phyloP scores from a whole-genome alignment of 2,329 filamentous ascomycete species.

The Calonectria crousiana region DNA sequence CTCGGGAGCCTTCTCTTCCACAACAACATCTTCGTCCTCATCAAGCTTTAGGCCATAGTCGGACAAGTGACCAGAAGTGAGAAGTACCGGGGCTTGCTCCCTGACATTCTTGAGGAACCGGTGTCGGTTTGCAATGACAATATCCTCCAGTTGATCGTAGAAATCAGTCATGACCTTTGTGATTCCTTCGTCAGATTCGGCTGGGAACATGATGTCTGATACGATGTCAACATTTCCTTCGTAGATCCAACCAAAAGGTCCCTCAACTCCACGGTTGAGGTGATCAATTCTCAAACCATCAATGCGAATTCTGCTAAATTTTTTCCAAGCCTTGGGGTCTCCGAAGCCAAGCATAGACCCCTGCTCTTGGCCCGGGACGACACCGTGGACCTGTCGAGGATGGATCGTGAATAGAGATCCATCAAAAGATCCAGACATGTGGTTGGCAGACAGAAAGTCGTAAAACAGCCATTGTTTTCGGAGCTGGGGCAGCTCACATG shows the following conservation, averaged over 20 bases:
- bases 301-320: conserved; percentile 91
- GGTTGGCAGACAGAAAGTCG: conserved; percentile 94
- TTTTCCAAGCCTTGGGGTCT: conserved; percentile 87
- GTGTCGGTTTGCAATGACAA: conserved; percentile 83
- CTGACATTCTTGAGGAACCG: conserved; percentile 66
- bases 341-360: conserved; percentile 68
- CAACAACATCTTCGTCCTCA: conserved; percentile 22
- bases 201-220: conserved; percentile 93
- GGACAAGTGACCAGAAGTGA: conserved; percentile 49
- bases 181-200: conserved; percentile 88
- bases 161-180: conserved; percentile 97
- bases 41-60: conserved; percentile 39
- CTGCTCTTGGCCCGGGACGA: conserved; percentile 71
- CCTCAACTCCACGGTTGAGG: conserved; percentile 91
- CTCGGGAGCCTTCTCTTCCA: conserved; percentile 41
- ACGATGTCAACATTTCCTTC: conserved; percentile 98
- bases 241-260: conserved; percentile 97
- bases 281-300: conserved; percentile 96
- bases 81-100: conserved; percentile 43
- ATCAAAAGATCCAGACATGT: conserved; percentile 96
- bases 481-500: conserved; percentile 91
- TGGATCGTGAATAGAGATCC: conserved; percentile 98
- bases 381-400: conserved; percentile 88
- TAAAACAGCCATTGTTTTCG: conserved; percentile 98
- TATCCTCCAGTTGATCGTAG: conserved; percentile 94